Evolutionary conservation across 163 green algal species (phyloP), one percentile per base, ranked within the genome.

Genomic region (Scenedesmus sp.): DNA sequence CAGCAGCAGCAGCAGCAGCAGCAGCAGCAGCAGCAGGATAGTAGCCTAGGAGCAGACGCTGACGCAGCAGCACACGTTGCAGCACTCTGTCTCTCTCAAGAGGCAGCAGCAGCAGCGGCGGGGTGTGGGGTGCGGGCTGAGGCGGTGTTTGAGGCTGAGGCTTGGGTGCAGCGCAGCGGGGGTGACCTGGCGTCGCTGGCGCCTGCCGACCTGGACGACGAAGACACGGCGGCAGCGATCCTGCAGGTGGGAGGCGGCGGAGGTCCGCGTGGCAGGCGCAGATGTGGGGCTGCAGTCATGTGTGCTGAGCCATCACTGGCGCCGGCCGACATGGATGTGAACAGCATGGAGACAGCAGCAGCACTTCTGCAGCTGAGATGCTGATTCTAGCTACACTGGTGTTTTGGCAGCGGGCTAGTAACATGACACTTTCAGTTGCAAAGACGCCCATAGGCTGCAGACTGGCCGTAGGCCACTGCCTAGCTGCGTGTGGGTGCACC

Each of bases 181-280:
- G 88, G 88, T 15, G 88, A 92, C 49, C 81, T 92, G 51, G 65
- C 78, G 26, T 35, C 59, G 1, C 83, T 92, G 30, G 30, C 22
- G 46, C 88, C 88, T 76, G 88, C 88, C 65, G 88, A 89, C 46
- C 56, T 89, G 88, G 81, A 92, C 9, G 88, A 92, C 37, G 88
- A 92, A n/a, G 81, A 89, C 24, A 92, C 88, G 24, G 88, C 20
- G 26, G 88, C 35, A 51, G 88, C 73, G 9, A 65, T 89, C 30
- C 26, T 88, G 83, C 65, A 76, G 65, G 65, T 76, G 59, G 22
- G 59, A 20, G 26, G n/a, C n/a, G n/a, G n/a, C n/a, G n/a, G n/a
- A n/a, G n/a, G n/a, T n/a, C n/a, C n/a, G n/a, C n/a, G n/a, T n/a
- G n/a, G n/a, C n/a, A n/a, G n/a, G n/a, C n/a, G n/a, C n/a, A n/a